phyloP scores from a whole-genome alignment of 2,329 filamentous ascomycete species.

The Hypoxylon sp. region DNA sequence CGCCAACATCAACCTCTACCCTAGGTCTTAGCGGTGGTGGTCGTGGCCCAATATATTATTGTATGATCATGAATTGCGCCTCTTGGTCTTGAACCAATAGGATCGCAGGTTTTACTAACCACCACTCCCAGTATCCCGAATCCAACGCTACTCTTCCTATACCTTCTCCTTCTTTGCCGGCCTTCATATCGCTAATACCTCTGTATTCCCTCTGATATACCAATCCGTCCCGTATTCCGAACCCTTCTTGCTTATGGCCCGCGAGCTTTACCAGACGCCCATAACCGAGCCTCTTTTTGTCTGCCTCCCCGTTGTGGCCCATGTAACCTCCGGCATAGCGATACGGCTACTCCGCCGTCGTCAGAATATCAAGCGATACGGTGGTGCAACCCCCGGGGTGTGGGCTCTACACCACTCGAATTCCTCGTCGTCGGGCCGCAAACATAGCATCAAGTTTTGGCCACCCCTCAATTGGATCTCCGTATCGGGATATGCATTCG shows the following conservation, averaged over 20 bases:
- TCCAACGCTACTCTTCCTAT: conserved; percentile 93
- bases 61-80: conserved; percentile 63
- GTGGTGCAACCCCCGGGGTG: conserved; percentile 74
- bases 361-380: conserved; percentile 81
- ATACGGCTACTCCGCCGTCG: conserved; percentile 82
- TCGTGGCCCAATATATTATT: conserved; percentile 82
- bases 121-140: conserved; percentile 71
- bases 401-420: conserved; percentile 57
- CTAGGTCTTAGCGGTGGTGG: conserved; percentile 73
- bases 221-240: conserved; percentile 82
- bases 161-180: conserved; percentile 82
- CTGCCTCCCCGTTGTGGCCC: conserved; percentile 79
- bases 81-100: conserved; percentile 24
- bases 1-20: conserved; percentile 56
- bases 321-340: conserved; percentile 82
- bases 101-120: conserved; percentile 37
- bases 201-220: conserved; percentile 82
- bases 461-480: conserved; percentile 79
- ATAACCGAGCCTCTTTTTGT: conserved; percentile 86
- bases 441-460: conserved; percentile 66
- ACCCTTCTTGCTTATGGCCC: conserved; percentile 88
- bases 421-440: conserved; percentile 51
- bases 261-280: conserved; percentile 91
- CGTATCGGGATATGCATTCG: conserved; percentile 78
- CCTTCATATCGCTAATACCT: conserved; percentile 85